Base-by-base conservation (phyloP, 2,329 filamentous ascomycete genomes). In the Cladosporium cucumerinum region DNA sequence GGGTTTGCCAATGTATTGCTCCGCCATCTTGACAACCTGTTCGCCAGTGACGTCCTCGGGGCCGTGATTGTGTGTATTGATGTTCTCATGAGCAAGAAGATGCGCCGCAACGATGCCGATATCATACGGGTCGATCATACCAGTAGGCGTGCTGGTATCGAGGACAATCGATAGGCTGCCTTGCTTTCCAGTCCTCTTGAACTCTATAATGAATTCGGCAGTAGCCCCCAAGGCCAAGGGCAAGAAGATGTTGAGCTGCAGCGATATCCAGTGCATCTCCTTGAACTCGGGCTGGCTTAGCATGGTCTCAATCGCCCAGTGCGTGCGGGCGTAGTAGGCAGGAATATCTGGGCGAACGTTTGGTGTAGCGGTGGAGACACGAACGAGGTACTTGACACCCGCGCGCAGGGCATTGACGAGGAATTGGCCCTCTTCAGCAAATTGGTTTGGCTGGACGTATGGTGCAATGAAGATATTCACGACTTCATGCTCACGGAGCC, bases 301-400 rank as follows among this genome's bases (percentile, higher is more conserved):
- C 48, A 81, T 61, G 5, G 70, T 23, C 67, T 81, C 79, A 21
- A 81, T 76, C 0, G 79, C 79, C 78, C 78, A 81, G 57, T 81
- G 78, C 0, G 68, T 39, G 5, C 79, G 72, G 3, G 75, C 57
- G 61, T 81, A 81, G 67, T 77, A 80, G 0, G 72, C 74, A 0
- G 21, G 43, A 51, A 14, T 73, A 61, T 77, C 74, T 0, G 79
- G 77, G n/a, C 70, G 71, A 2, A 80, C 75, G 25, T 78, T 77
- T 0, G 73, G 68, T 1, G 74, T 75, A 0, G 72, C 78, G 0
- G 79, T 81, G 0, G 78, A 81, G 65, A 81, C 78, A 1, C 78
- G 75, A 5, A 81, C 78, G 11, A 81, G 73, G 58, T 81, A 81
- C 55, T 78, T 66, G 1, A 81, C 75, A 12, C 78, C 75, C 1